phyloP scores from a whole-genome alignment of 176 grass and related monocot species.

The Raddia guianensis region DNA sequence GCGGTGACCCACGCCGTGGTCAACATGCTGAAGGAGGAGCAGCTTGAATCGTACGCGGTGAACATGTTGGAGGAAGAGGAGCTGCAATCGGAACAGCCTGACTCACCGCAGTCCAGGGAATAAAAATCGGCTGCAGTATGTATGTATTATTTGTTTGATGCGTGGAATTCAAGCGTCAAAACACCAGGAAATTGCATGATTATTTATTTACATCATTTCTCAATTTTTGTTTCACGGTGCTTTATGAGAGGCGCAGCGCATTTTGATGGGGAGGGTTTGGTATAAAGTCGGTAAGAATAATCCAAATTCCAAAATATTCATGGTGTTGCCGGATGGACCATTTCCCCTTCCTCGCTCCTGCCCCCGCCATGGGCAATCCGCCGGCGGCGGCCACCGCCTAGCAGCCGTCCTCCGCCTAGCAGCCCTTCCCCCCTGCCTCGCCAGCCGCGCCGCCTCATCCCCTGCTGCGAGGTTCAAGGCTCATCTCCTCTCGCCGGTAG shows the following conservation, averaged over 20 bases:
- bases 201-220: neutral
- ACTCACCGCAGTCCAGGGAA: slow-evolving; percentile 24
- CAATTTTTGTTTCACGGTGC: neutral
- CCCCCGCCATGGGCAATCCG: no score
- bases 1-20: slow-evolving; percentile 47
- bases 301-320: no score
- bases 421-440: no score
- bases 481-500: no score
- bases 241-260: neutral
- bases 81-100: slow-evolving; percentile 21
- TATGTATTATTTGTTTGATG: neutral
- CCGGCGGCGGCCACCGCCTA: no score
- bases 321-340: no score
- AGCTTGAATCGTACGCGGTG: slow-evolving; percentile 39
- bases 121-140: neutral
- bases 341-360: no score
- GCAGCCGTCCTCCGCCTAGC: no score
- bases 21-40: slow-evolving; percentile 42
- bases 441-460: no score
- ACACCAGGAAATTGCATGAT: neutral
- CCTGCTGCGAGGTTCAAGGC: no score
- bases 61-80: slow-evolving; percentile 44
- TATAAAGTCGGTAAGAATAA: no score
- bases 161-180: neutral
- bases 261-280: neutral